Evolutionary conservation across 2,329 filamentous ascomycete species (phyloP), one percentile per base, ranked within the genome.

Genomic region (Endoconidiophora laricicola): DNA sequence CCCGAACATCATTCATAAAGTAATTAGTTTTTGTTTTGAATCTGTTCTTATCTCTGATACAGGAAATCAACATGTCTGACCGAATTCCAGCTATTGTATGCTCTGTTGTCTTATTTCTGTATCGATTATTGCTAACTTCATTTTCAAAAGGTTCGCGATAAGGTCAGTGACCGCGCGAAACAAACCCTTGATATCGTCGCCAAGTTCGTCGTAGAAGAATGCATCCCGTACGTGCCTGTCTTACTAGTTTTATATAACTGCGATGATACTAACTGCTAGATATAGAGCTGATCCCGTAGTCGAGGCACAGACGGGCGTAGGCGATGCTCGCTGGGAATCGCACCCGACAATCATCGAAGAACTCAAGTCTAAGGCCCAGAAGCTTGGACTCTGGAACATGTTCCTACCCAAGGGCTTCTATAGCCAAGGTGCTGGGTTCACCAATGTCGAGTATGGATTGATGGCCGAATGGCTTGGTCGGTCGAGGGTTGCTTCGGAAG

Each of bases 191-290:
- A 95, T 61, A 63, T 86, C 56, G 85, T 98, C 57, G 86, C 90
- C 70, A 86, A 87, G 66, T 98, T 98, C 60, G 91, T 98, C 58
- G 85, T 96, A 63, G 88, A 94, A 66, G 88, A 94, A 72, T 98
- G 84, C 64, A 81, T 87, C 57, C 83, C 83, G 77, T 80, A 63
- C 67, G 75, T 59, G 33, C 36, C 18, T 22, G 26, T 33, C 6
- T 44, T 3, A 38, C 26, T 26, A 29, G 9, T 2, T 24, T 7
- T 6, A 6, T 23, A 2, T 46, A 29, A 33, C 22, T 7, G 14
- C n/a, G 7, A 39, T 7, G 18, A n/a, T 29, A 16, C 36, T 55
- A 56, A 52, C 50, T 36, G 16, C 38, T 47, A 24, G 22, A 2
- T 48, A 23, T 56, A 81, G 76, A 54, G 84, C 86, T 63, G 90